phyloP scores from a whole-genome alignment of 2,329 filamentous ascomycete species.

The Calonectria ilicicola region DNA sequence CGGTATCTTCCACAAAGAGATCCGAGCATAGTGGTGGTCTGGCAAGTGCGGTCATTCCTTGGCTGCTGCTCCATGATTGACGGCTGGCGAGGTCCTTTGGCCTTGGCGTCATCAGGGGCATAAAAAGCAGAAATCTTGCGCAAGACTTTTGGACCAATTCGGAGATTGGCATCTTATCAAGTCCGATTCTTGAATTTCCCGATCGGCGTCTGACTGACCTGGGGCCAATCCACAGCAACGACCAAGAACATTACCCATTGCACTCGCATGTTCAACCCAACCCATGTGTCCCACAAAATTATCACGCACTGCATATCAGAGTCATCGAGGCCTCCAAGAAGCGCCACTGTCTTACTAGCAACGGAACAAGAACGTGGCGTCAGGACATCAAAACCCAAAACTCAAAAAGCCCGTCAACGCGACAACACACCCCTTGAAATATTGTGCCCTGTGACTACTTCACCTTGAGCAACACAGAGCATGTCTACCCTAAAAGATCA shows the following conservation, averaged over 20 bases:
- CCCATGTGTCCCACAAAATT: background rate
- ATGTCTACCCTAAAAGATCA: no score
- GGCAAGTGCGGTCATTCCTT: background rate
- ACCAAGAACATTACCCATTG: background rate
- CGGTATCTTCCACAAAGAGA: background rate
- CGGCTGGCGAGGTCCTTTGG: background rate
- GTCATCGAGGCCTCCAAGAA: no score
- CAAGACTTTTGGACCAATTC: background rate
- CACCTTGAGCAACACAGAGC: no score
- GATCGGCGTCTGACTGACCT: background rate
- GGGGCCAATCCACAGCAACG: background rate
- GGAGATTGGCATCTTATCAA: background rate
- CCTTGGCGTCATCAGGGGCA: background rate
- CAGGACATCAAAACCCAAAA: background rate
- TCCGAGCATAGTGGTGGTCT: background rate
- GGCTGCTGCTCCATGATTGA: background rate
- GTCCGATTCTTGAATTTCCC: background rate
- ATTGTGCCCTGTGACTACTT: no score
- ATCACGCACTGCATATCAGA: background rate
- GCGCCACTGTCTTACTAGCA: background rate
- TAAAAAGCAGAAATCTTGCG: background rate
- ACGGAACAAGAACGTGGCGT: background rate
- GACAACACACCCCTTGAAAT: no score
- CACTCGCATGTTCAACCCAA: background rate
- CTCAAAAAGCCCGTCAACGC: background rate